phyloP scores from a whole-genome alignment of 2,329 filamentous ascomycete species.

The Chrysoporthe austroafricana region DNA sequence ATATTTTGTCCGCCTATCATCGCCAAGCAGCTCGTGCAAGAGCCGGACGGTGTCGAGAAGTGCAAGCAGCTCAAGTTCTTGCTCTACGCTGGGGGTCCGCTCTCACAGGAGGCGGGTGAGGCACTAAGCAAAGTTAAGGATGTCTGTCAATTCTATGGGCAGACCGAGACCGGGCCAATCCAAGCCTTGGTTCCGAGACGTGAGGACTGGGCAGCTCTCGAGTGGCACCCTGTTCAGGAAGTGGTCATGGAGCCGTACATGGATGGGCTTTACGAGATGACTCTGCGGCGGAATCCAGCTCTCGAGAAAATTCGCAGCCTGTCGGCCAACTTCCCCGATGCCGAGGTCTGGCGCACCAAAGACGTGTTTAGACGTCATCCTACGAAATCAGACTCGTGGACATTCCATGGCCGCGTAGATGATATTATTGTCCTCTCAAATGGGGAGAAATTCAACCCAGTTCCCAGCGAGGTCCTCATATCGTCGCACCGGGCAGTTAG shows the following conservation, averaged over 20 bases:
- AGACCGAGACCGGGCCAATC: constrained; percentile 31
- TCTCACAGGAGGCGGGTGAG: constrained; percentile 30
- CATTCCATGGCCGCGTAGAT: constrained; percentile 20
- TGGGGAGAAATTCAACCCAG: constrained; percentile 30
- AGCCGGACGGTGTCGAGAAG: constrained; percentile 29
- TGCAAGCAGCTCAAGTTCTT: constrained; percentile 30
- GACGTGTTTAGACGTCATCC: constrained; percentile 52
- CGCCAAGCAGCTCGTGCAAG: constrained; percentile 28
- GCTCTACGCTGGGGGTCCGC: constrained; percentile 32
- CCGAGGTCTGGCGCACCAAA: constrained; percentile 30
- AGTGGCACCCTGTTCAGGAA: constrained; percentile 32
- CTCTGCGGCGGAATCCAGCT: constrained; percentile 26
- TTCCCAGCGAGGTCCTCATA: constrained; percentile 21
- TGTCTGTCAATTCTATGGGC: constrained; percentile 33
- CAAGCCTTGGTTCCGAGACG: constrained; percentile 30
- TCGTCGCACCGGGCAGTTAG: constrained; percentile 12
- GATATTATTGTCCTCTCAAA: constrained; percentile 21
- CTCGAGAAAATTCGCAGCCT: constrained; percentile 27
- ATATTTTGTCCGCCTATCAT: constrained; percentile 31
- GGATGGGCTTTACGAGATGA: constrained; percentile 31
- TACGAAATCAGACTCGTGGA: constrained; percentile 15
- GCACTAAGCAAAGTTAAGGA: constrained; percentile 31
- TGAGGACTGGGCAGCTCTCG: constrained; percentile 31
- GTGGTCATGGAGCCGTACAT: constrained; percentile 30
- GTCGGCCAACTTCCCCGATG: constrained; percentile 30